Percentiles rank a stretch among this genome's conserved stretches.
These are phyloP conservation scores for Pseudogymnoascus sp. DNA, from an alignment of 2,329 filamentous ascomycete species.

Conservation along the genomic window DNA sequence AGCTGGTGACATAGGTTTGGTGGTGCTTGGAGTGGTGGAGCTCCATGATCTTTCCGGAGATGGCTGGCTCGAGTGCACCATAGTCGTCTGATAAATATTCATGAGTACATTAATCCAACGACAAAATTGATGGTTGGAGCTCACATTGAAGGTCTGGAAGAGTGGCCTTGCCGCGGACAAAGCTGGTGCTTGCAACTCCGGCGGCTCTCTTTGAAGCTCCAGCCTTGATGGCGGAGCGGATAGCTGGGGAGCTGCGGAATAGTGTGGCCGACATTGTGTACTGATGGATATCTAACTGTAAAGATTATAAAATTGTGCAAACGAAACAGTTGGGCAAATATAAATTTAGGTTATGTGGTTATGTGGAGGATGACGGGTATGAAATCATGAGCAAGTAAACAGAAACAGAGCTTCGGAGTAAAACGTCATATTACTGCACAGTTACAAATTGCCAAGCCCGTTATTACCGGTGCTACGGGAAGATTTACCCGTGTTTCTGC, in stretches of 20 bases:
- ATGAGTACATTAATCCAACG: neutral
- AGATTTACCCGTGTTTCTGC: neutral
- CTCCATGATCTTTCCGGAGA: constrained; percentile 93
- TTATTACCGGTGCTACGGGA: neutral
- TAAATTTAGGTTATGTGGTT: neutral
- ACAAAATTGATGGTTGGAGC: constrained; percentile 24
- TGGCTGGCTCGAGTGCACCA: constrained; percentile 76
- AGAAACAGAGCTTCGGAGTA: neutral
- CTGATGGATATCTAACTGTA: neutral
- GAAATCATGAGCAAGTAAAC: constrained; percentile 7
- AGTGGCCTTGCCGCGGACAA: constrained; percentile 81
- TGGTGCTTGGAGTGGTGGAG: constrained; percentile 93
- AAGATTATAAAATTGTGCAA: neutral
- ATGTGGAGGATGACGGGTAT: constrained; percentile 1
- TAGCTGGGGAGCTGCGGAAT: constrained; percentile 60
- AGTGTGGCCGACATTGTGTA: constrained; percentile 66
- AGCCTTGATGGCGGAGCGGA: constrained; percentile 65
- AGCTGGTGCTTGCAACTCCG: constrained; percentile 63
- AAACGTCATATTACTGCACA: constrained; percentile 7
- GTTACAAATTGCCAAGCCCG: neutral
- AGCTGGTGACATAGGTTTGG: constrained; percentile 84
- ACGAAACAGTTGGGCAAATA: neutral
- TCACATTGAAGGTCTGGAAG: constrained; percentile 80
- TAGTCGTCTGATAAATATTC: constrained; percentile 67
- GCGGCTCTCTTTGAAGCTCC: constrained; percentile 57